Evolutionary conservation across 2,329 filamentous ascomycete species (phyloP).

Genomic region (Tolypocladium inflatum): DNA sequence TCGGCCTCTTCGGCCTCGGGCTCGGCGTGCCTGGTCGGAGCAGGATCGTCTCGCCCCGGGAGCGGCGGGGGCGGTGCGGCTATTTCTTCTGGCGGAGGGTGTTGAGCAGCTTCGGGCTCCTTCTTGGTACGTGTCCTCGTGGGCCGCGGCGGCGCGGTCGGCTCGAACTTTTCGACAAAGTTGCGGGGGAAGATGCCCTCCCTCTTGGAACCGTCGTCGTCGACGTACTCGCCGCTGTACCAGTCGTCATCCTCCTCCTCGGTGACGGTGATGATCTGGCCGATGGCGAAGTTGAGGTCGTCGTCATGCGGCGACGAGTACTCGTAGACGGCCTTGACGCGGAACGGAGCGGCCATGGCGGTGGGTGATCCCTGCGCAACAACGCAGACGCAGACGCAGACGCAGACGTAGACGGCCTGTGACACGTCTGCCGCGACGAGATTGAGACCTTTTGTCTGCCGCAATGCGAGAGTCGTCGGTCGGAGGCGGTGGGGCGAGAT

Average conservation of each 20-base stretch:
- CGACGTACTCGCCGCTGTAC: conserved; percentile 82
- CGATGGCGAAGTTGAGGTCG: conserved; percentile 76
- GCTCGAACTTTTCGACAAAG: conserved; percentile 95
- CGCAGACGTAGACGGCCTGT: conserved; percentile 3
- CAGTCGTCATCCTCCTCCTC: conserved; percentile 90
- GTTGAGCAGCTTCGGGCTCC: conserved; percentile 24
- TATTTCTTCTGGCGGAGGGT: conserved; percentile 25
- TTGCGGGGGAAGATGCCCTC: conserved; percentile 92
- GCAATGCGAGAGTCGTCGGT: conserved; percentile 1
- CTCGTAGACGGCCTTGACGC: conserved; percentile 92
- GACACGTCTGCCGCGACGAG: conserved; percentile 7
- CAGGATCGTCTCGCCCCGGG: conserved; percentile 17
- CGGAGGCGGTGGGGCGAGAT: background rate
- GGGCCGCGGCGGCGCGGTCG: conserved; percentile 79
- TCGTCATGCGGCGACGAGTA: conserved; percentile 91
- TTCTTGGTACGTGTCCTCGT: conserved; percentile 64
- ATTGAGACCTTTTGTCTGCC: conserved; percentile 1
- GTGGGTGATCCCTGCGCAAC: conserved; percentile 7
- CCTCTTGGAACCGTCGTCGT: conserved; percentile 62
- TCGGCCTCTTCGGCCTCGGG: conserved; percentile 24
- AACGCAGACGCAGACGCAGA: conserved; percentile 4
- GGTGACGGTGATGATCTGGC: conserved; percentile 89
- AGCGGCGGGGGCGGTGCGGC: conserved; percentile 23
- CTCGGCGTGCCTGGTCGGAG: conserved; percentile 18
- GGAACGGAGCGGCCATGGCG: conserved; percentile 72